phyloP scores from a whole-genome alignment of 805 yeast species.

The Candida sonorensis region DNA sequence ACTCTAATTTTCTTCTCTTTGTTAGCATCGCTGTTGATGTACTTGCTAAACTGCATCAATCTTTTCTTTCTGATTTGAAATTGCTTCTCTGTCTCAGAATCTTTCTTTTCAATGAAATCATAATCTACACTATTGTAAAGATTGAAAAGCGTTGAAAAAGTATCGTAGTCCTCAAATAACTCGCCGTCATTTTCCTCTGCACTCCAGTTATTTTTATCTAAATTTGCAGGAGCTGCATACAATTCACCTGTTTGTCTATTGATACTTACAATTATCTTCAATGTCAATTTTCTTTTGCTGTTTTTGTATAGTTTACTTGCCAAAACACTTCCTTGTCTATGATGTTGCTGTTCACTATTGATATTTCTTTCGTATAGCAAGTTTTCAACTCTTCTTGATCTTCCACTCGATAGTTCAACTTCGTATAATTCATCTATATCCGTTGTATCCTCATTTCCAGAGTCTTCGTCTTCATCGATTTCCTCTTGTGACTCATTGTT shows the following conservation, averaged over 20 bases:
- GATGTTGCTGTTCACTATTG: conserved; percentile 20
- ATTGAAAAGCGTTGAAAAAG: conserved; percentile 18
- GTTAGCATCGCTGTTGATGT: no score
- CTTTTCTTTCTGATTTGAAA: no score
- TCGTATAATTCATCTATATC: conserved; percentile 18
- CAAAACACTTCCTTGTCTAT: conserved; percentile 18
- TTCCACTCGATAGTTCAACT: conserved; percentile 23
- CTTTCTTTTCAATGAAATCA: no score
- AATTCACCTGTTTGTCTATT: conserved; percentile 29
- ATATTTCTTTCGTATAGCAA: conserved; percentile 22
- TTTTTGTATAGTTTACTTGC: conserved; percentile 24
- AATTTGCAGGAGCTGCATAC: conserved; percentile 26
- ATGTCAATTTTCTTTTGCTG: conserved; percentile 12
- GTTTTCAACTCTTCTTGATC: conserved; percentile 24
- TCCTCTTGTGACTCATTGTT: conserved; percentile 6
- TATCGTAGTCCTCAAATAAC: conserved; percentile 23
- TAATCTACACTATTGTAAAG: conserved; percentile 10
- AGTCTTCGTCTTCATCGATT: conserved; percentile 16
- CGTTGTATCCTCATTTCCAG: conserved; percentile 13
- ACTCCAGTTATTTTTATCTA: conserved; percentile 29
- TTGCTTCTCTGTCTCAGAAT: no score
- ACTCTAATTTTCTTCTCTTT: no score
- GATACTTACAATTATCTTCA: conserved; percentile 22
- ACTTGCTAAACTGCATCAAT: no score
- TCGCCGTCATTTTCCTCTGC: conserved; percentile 28